Base-by-base conservation (phyloP, 1,284 basidiomycete genomes). In the Trichosporon sp. region DNA sequence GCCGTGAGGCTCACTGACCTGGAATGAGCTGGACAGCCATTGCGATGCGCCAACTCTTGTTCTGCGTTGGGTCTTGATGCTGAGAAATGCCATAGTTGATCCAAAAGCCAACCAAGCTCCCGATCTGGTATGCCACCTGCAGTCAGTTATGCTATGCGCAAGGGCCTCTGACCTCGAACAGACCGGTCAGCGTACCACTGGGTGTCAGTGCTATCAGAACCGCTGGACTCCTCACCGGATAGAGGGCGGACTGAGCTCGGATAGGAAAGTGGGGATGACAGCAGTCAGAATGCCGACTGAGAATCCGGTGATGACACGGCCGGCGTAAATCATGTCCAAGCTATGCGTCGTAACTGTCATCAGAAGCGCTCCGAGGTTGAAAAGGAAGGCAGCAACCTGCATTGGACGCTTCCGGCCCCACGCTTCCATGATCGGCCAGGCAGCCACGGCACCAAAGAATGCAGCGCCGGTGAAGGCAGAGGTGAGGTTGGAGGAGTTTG, bases 11-110 rank as follows among this genome's bases (percentile, higher is more conserved):
- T 44, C 42, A 44, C 42, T 44, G 5, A 44, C 42, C 86, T 1
- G 87, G 87, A 75, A 87, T 83, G 53, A 87, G 81, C 73, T 88
- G 87, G 11, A 87, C 79, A 1, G 84, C 85, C 71, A 87, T 84
- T 1, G 87, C 85, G 68, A 87, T 84, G 9, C 85, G 75, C 85
- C 85, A 88, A 2, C 76, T 67, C 23, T 32, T 65, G 29, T 66
- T 51, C 4, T 75, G 76, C 21, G 78, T 76, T 15, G 80, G 66
- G 0, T 80, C 71, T 35, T 86, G 76, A 56, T 84, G 81, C 56
- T 81, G 74, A 18, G 77, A 80, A 32, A 86, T 84, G 32, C 86
- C 86, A 73, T 86, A 86, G 64, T 77, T 76, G 67, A 77, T 79
- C 85, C 86, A 86, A 75, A 86, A 86, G 1, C 86, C 83, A 34